Conservation (phyloP, 192 early-diverging fungal species). For the Funneliformis mosseae region DNA sequence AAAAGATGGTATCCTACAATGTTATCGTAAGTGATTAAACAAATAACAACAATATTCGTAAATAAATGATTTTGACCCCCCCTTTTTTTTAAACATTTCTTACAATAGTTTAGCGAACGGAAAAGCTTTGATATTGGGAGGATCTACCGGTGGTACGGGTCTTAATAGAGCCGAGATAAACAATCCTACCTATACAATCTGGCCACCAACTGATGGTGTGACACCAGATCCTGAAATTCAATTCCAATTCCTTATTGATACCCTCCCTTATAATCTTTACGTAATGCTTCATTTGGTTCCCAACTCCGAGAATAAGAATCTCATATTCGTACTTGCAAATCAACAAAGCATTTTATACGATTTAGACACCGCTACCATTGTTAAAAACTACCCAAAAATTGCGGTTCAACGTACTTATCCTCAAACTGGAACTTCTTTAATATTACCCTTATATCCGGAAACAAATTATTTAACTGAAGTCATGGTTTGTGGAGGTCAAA, state of each 20-base stretch:
- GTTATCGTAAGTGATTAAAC: not conserved
- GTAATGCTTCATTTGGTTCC: slow-evolving; percentile 52
- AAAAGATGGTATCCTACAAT: not conserved
- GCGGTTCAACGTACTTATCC: slow-evolving; percentile 58
- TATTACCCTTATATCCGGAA: slow-evolving; percentile 56
- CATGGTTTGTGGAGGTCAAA: slow-evolving; percentile 62
- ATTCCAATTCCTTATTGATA: slow-evolving; percentile 50
- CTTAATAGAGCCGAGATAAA: slow-evolving; percentile 50
- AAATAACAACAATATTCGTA: no score
- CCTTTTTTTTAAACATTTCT: no score
- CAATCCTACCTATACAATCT: slow-evolving; percentile 49
- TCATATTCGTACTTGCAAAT: slow-evolving; percentile 56
- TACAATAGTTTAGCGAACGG: slow-evolving; percentile 42
- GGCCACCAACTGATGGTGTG: slow-evolving; percentile 17
- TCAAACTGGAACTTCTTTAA: slow-evolving; percentile 54
- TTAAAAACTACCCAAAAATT: slow-evolving; percentile 47
- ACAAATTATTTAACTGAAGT: slow-evolving; percentile 59
- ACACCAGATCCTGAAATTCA: slow-evolving; percentile 34
- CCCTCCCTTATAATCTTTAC: slow-evolving; percentile 54
- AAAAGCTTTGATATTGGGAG: slow-evolving; percentile 56
- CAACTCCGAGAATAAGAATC: slow-evolving; percentile 37
- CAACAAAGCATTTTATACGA: slow-evolving; percentile 54
- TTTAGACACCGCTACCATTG: slow-evolving; percentile 43
- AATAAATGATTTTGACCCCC: no score
- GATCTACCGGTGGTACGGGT: slow-evolving; percentile 47